Percentiles rank a stretch among this genome's conserved stretches.
Conservation (phyloP, 768 basidiomycete species). For the Aureoboletus auriporus region DNA sequence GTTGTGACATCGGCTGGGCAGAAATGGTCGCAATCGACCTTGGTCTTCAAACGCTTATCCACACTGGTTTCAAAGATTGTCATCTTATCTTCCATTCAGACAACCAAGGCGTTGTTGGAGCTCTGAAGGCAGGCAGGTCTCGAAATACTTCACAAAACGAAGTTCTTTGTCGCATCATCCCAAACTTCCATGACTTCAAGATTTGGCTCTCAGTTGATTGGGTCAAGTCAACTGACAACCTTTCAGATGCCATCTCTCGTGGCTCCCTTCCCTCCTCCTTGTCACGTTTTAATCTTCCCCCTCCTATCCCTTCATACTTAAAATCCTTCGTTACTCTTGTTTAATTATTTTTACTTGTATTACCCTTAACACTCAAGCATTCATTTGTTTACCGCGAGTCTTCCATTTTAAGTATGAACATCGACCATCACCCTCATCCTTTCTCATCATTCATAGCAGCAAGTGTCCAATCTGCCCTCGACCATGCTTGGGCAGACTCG, state of each 20-base stretch:
- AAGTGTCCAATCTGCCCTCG: neutral
- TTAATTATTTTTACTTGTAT: no score
- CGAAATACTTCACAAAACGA: slow-evolving; percentile 6
- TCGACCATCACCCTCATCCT: no score
- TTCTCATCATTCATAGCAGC: neutral
- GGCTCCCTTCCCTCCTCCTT: slow-evolving; percentile 22
- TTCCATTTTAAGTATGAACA: no score
- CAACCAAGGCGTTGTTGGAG: slow-evolving; percentile 36
- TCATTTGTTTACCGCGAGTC: no score
- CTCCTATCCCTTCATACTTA: slow-evolving; percentile 4
- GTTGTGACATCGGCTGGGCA: neutral
- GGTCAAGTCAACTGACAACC: slow-evolving; percentile 25
- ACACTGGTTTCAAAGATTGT: slow-evolving; percentile 14
- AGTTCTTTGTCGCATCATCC: neutral
- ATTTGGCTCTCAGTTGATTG: slow-evolving; percentile 1
- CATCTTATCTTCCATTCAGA: slow-evolving; percentile 36
- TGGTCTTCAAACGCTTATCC: neutral
- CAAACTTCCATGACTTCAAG: neutral
- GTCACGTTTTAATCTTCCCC: slow-evolving; percentile 5
- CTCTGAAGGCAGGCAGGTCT: slow-evolving; percentile 1
- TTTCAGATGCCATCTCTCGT: slow-evolving; percentile 36
- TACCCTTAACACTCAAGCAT: no score
- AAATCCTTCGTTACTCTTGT: neutral
- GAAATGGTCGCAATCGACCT: neutral
- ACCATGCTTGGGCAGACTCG: slow-evolving; percentile 4